Evolutionary conservation across 2,329 filamentous ascomycete genomes (phyloP).

Genomic region (Acrodontium crateriforme): DNA sequence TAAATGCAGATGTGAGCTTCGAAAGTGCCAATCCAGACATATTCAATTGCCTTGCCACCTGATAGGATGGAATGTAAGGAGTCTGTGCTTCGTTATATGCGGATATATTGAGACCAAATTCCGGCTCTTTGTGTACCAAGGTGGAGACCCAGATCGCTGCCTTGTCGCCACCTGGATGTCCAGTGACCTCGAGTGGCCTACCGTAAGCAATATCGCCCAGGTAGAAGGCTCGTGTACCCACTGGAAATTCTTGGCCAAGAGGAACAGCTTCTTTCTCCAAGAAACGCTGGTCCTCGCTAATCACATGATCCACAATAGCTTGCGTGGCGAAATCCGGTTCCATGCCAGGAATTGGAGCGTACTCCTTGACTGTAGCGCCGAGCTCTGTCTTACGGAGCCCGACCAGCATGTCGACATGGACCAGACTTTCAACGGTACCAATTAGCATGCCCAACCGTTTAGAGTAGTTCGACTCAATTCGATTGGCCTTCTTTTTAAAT

Average conservation of each 20-base stretch:
- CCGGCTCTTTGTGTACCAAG: conserved; percentile 57
- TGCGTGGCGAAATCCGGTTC: conserved; percentile 88
- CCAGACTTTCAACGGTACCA: conserved; percentile 72
- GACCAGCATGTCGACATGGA: conserved; percentile 88
- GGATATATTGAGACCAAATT: conserved; percentile 69
- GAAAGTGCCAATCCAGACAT: conserved; percentile 80
- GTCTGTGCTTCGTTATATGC: conserved; percentile 52
- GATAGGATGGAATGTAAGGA: conserved; percentile 73
- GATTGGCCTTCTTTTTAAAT: conserved; percentile 70
- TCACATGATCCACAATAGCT: conserved; percentile 74
- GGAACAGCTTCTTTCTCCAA: conserved; percentile 78
- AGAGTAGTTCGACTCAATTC: conserved; percentile 76
- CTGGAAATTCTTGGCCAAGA: conserved; percentile 81
- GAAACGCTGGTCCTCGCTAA: conserved; percentile 86
- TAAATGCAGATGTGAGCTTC: conserved; percentile 92
- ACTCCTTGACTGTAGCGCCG: conserved; percentile 85
- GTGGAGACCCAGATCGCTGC: conserved; percentile 66
- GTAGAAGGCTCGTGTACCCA: conserved; percentile 76
- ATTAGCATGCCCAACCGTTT: conserved; percentile 82
- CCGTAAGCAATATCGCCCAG: conserved; percentile 88
- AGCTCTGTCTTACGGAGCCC: conserved; percentile 82
- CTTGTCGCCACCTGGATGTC: conserved; percentile 52
- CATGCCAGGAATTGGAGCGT: conserved; percentile 69
- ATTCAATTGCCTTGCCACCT: conserved; percentile 68
- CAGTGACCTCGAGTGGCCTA: conserved; percentile 68